Evolutionary conservation across 208 protist genomes (phyloP).

Genomic region (Leishmania tarentolae): DNA sequence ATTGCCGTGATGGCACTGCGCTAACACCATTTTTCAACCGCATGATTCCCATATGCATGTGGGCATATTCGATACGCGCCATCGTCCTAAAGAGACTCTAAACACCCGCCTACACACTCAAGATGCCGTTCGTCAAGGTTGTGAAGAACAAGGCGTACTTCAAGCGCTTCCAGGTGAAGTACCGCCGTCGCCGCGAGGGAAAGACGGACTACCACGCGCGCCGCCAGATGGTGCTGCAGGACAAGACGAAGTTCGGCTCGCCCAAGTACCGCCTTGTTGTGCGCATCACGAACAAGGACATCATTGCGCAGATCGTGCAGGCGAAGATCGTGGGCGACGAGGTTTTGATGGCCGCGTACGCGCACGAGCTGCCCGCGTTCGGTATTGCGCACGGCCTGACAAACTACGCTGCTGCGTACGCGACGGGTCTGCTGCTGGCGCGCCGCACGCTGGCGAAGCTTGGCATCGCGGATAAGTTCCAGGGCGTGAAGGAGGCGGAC

Average conservation of each 20-base stretch:
- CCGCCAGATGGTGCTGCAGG: conserved; percentile 96
- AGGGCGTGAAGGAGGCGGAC: conserved; percentile 91
- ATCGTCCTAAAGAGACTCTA: too few species aligned
- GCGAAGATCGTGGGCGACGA: conserved; percentile 96
- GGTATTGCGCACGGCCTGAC: conserved; percentile 97
- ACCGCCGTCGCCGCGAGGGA: conserved; percentile 96
- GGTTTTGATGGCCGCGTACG: conserved; percentile 95
- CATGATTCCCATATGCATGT: too few species aligned
- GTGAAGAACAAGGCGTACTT: conserved; percentile 97
- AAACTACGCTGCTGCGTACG: conserved; percentile 98
- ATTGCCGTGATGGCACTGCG: too few species aligned
- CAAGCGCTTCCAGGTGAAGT: conserved; percentile 99
- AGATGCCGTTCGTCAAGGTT: conserved; percentile 90
- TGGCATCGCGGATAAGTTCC: conserved; percentile 93
- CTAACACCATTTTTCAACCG: too few species aligned
- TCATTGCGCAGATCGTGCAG: conserved; percentile 97
- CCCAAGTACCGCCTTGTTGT: conserved; percentile 99
- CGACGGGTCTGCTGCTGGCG: conserved; percentile 97
- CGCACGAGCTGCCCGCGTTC: conserved; percentile 97
- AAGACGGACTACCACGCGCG: conserved; percentile 99
- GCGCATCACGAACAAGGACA: conserved; percentile 97
- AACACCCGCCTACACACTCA: not conserved
- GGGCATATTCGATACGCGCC: too few species aligned
- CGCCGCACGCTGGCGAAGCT: conserved; percentile 97
- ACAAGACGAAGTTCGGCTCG: conserved; percentile 99